Evolutionary conservation across 805 yeast species (phyloP), one percentile per base, ranked within the genome.

Genomic region (Saccharomyces paradoxus): DNA sequence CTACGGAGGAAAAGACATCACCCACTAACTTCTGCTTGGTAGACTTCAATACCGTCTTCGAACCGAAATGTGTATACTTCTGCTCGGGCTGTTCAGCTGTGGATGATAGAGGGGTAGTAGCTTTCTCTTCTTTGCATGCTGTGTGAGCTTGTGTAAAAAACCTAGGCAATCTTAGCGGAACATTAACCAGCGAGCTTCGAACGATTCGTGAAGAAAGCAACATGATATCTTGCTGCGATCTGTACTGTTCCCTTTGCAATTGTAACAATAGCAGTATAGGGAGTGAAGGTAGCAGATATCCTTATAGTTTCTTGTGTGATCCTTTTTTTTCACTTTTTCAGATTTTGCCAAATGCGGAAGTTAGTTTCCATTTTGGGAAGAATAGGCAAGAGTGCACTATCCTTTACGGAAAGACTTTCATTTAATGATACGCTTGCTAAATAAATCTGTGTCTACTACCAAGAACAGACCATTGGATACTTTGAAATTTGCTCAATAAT

Each of bases 1-100:
- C 99, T 44, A 94, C 99, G 4, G 95, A 87, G 5, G 96, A 87
- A 70, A 94, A 94, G 28, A 94, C 98, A 27, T 85, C 84, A 50
- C 88, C 86, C 28, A 87, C 96, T 50, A 89, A 71, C 62, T 83
- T 80, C 69, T 92, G 96, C 73, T 92, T 92, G 58, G 89, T 87
- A 29, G 81, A 81, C 57, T 79, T 82, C 22, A 85, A 81, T 28
- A 94, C 96, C 4, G 92, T 87, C 61, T 84, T 82, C 70, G 83
- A 89, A 10, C 98, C 98, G 68, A 94, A 92, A 74, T 92, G 98
- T 22, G 99, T 92, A n/a, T 90, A 86, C 49, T 74, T 64, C 28
- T 54, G 41, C 12, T 52, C 55, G 24, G 52, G 7, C 32, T 41
- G 24, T 46, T 31, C 14, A 4, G 44, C 17, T 29, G 31, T 28